Evolutionary conservation across 805 yeast species (phyloP).

Genomic region (Monosporozyma siamensis): DNA sequence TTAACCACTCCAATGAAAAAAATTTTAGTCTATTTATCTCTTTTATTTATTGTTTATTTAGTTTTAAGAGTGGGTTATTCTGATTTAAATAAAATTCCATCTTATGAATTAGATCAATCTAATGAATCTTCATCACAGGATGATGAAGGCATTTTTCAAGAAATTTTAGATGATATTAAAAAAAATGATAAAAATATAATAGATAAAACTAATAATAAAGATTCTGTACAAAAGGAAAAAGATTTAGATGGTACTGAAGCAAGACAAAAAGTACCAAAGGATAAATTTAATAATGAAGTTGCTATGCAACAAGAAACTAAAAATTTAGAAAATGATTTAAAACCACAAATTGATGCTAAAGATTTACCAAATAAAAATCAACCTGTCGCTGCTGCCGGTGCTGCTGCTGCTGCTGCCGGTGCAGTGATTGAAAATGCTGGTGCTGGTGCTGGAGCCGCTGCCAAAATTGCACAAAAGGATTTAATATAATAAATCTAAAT

Average conservation of each 20-base stretch:
- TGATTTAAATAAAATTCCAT: slow-evolving; percentile 15
- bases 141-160: too few relatives aligned
- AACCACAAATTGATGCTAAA: slow-evolving; percentile 10
- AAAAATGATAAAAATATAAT: slow-evolving; percentile 7
- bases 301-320: slow-evolving; percentile 25
- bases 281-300: slow-evolving; percentile 24
- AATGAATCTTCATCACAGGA: too few relatives aligned
- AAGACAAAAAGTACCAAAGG: slow-evolving; percentile 13
- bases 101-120: slow-evolving; percentile 18
- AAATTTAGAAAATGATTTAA: slow-evolving; percentile 20
- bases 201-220: slow-evolving; percentile 7
- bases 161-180: slow-evolving; percentile 1
- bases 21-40: slow-evolving; percentile 31
- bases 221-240: slow-evolving; percentile 9
- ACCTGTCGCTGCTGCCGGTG: slow-evolving; percentile 4
- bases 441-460: not conserved
- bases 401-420: slow-evolving; percentile 1
- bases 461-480: not conserved
- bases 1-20: slow-evolving; percentile 44
- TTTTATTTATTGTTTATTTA: slow-evolving; percentile 29
- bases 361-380: slow-evolving; percentile 5
- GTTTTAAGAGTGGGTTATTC: slow-evolving; percentile 19
- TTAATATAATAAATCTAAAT: not conserved
- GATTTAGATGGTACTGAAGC: not conserved
- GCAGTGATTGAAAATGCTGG: slow-evolving; percentile 1